Evolutionary conservation across 495 filamentous ascomycete genomes (phyloP), one percentile per base, ranked within the genome.

Genomic region (Aspergillus baeticus): DNA sequence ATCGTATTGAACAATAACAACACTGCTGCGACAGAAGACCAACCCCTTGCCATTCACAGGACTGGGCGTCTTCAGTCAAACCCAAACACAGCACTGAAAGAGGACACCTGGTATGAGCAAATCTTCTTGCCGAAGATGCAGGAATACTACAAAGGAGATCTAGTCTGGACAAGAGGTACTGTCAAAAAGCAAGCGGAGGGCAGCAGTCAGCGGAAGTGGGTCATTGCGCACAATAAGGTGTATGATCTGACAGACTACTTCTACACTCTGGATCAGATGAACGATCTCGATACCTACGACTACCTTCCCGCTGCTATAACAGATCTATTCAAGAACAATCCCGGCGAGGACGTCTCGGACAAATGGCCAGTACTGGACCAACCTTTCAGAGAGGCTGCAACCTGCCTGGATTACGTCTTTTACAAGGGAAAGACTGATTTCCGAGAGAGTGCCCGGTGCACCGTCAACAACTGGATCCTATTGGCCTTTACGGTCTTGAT

Each of bases 181-280:
- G 63, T 82, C 22, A 39, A 64, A 21, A 68, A 74, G 10, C 77
- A 81, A 66, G 92, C 91, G n/a, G 64, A 83, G 35, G 77, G 85
- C 37, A 67, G 84, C 44, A 67, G 84, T 29, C 78, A 83, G 53
- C 89, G 89, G 35, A 78, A 81, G 57, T 98, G 95, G 90, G 86
- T 89, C 56, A 87, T 91, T 54, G 78, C 93, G 46, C 74, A 90
- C 45, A 75, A 81, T 37, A 84, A 77, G 22, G 76, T 98, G 20
- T 98, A 92, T 64, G 95, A 98, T 66, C 70, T 98, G 38, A 96
- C 90, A 1, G 83, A 98, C 65, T 98, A 98, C 72, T 90, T 91
- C 69, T 74, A 89, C 51, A 96, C 92, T 7, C 57, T 78, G 50
- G 69, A 79, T 17, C 21, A 63, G 21, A 71, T 79, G 66, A 77